Base-by-base conservation (phyloP, 768 basidiomycete genomes). In the Boletus sp. region DNA sequence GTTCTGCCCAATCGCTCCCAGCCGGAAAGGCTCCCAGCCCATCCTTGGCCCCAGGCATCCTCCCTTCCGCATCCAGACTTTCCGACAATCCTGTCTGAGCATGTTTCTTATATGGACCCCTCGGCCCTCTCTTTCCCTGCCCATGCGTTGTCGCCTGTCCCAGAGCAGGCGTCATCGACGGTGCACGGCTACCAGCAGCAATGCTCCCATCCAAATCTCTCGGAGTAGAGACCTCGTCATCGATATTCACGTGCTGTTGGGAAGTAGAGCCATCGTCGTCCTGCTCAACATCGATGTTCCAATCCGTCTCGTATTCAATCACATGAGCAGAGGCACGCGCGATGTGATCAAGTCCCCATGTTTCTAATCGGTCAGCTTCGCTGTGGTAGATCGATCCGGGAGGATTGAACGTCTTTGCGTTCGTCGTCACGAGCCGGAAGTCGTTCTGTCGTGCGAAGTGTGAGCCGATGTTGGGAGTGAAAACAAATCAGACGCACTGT, bases 261-360 rank as follows among this genome's bases (percentile, higher is more conserved):
- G 62, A 56, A 1, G 69, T 40, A 7, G 51, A 61, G 3, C 59
- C 65, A 3, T 72, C 74, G 10, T 76, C 86, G 38, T 87, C 88
- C 34, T 79, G 80, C 62, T 88, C 88, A 9, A 87, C 74, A 49
- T 92, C 88, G 53, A 90, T 85, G 60, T 88, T 90, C 88, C 88
- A 90, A 65, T 90, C 86, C 1, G 85, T 83, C 72, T 90, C 88
- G 65, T 85, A 87, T 52, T 90, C 88, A 53, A 90, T 88, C 39
- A 90, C 89, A 15, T 83, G 87, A 0, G 81, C 73, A 2, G 87
- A 77, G 0, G 85, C 86, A 58, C 84, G 85, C 43, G 79, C 65
- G 61, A 92, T 89, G 58, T 88, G 87, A 7, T 91, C 88, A 14
- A 88, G 73, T 1, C 81, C 87, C 81, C 82, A 91, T 0, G 67